phyloP scores from a whole-genome alignment of 495 filamentous ascomycete species.

The Aspergillus conjunctus region DNA sequence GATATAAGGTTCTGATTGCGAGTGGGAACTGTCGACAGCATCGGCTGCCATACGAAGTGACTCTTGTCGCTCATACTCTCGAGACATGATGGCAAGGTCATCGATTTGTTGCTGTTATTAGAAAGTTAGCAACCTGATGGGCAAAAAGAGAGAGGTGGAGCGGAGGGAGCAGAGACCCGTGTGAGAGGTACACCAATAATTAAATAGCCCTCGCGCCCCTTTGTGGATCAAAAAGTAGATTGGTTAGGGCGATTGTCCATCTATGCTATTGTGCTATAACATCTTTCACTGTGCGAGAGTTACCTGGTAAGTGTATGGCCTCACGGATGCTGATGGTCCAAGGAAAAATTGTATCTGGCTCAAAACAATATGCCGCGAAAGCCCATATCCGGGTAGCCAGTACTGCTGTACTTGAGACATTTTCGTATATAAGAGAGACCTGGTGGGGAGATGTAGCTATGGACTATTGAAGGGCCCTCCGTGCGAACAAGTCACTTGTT shows the following conservation, averaged over 20 bases:
- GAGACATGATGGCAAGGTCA: conserved; percentile 52
- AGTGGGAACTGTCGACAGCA: conserved; percentile 22
- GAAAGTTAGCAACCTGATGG: not conserved
- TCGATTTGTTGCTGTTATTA: conserved; percentile 53
- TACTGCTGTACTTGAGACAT: conserved; percentile 51
- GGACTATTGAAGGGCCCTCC: not conserved
- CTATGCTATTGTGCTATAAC: conserved; percentile 1
- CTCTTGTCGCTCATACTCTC: conserved; percentile 56
- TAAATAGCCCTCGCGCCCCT: conserved; percentile 58
- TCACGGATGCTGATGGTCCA: conserved; percentile 50
- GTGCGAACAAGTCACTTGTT: conserved; percentile 8
- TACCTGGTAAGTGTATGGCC: conserved; percentile 57
- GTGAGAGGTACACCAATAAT: conserved; percentile 53
- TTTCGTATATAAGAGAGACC: conserved; percentile 5
- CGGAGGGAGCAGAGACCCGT: conserved; percentile 41
- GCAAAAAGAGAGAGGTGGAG: not conserved
- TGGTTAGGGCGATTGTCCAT: conserved; percentile 21
- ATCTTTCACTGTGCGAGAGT: conserved; percentile 2
- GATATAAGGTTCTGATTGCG: conserved; percentile 49
- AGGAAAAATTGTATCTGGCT: conserved; percentile 56
- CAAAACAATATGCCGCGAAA: conserved; percentile 56
- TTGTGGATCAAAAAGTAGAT: conserved; percentile 22
- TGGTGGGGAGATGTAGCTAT: conserved; percentile 10
- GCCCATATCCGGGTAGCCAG: conserved; percentile 55
- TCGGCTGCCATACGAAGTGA: conserved; percentile 50